Conservation (phyloP, 768 basidiomycete species). For the Gymnopilus dilepis region DNA sequence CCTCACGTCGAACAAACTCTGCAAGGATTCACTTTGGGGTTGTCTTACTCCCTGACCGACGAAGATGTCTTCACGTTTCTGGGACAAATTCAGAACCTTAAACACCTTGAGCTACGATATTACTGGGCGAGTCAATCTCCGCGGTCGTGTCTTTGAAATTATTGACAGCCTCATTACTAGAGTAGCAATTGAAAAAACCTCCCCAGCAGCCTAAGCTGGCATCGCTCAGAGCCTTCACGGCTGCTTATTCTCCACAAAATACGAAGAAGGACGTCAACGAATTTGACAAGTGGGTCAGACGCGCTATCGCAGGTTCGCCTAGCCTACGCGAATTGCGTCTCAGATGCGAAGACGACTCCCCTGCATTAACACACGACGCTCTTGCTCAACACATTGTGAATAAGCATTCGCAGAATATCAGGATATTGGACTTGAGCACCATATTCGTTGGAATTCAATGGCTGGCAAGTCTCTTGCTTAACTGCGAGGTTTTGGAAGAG, state of each 20-base stretch:
- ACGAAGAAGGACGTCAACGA: constrained; percentile 31
- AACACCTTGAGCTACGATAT: constrained; percentile 49
- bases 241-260: constrained; percentile 21
- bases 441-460: constrained; percentile 37
- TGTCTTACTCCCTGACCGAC: constrained; percentile 64
- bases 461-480: constrained; percentile 33
- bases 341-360: constrained; percentile 29
- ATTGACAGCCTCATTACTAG: not conserved
- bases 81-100: constrained; percentile 42
- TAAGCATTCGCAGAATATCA: constrained; percentile 38
- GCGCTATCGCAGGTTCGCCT: constrained; percentile 39
- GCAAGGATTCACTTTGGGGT: constrained; percentile 49
- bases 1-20: constrained; percentile 41
- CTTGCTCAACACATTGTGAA: constrained; percentile 44
- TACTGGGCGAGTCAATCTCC: constrained; percentile 47
- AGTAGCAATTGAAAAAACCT: constrained; percentile 49
- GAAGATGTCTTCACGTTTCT: constrained; percentile 57
- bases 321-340: constrained; percentile 37
- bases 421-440: constrained; percentile 35
- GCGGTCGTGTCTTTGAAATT: not conserved
- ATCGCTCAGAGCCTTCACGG: constrained; percentile 32
- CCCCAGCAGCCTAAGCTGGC: constrained; percentile 24
- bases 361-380: constrained; percentile 35
- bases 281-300: constrained; percentile 48
- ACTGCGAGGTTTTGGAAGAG: constrained; percentile 42